Evolutionary conservation across 1,139 yeast genomes (phyloP), one percentile per base, ranked within the genome.

Genomic region (Casaregolazyma suthepensis): DNA sequence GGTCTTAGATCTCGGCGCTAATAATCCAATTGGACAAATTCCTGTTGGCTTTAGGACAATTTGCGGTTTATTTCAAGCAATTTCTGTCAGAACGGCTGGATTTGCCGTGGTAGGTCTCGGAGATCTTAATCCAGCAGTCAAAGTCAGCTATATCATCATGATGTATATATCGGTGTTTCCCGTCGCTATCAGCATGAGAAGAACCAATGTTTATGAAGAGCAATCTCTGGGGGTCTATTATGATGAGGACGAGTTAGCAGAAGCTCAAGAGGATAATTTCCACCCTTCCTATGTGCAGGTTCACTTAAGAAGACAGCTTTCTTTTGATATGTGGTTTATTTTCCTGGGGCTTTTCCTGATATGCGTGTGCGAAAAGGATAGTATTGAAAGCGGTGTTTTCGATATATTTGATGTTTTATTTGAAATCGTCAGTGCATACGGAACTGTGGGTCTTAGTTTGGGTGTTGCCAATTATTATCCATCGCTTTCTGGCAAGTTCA

Each of bases 91-190:
- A 72, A 93, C 99, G 0, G 96, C 96, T 0, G 99, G 99, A 0
- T 85, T 91, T 61, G 63, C 86, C 0, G 84, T 86, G 42, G 79
- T 91, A 35, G 82, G 85, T 67, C 70, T 93, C 45, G 74, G 88
- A 3, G 67, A 70, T 46, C 74, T 93, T 52, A 95, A 91, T 64
- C 93, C 97, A 0, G 96, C 96, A 0, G 87, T 93, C 48, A 96
- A 89, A 68, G 96, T 93, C 44, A 84, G 95, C 63, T 94, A 94
- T 68, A 79, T 90, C 83, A 78, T 93, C 58, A 91, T 93, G 98
- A 93, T 93, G 99, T 93, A 94, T 72, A 89, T 94, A 31, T 91
- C 98, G 5, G 97, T 93, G 50, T 75, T 91, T 65, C 99, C 99
- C 0, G 75, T 93, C 64, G 99, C 99, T 43, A 93, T 93, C 63